Conservation (phyloP, 805 yeast genomes). For the Ogataea pini region DNA sequence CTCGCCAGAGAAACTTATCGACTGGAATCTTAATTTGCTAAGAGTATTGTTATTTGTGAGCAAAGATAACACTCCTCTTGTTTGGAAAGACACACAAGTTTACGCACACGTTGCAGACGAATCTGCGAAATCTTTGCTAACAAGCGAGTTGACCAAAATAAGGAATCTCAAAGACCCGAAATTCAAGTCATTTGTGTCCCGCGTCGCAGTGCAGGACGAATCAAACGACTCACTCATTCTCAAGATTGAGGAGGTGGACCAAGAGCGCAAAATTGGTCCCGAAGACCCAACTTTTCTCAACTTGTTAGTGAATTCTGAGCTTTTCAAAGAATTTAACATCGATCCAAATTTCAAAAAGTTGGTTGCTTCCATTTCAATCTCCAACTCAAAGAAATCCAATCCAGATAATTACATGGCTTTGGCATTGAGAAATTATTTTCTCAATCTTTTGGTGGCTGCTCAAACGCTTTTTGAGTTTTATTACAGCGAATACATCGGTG, state of each 20-base stretch:
- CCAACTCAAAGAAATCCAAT: slow-evolving; percentile 46
- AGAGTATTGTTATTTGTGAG: slow-evolving; percentile 47
- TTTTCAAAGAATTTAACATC: slow-evolving; percentile 51
- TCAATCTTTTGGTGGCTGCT: slow-evolving; percentile 56
- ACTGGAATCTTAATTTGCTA: slow-evolving; percentile 54
- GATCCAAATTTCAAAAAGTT: slow-evolving; percentile 45
- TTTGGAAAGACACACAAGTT: slow-evolving; percentile 16
- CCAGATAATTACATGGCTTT: slow-evolving; percentile 39
- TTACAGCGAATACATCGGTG: slow-evolving; percentile 30
- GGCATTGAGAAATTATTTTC: slow-evolving; percentile 49
- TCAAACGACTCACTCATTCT: neutral
- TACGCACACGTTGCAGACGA: slow-evolving; percentile 19
- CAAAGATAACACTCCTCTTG: slow-evolving; percentile 9
- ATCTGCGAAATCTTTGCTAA: slow-evolving; percentile 17
- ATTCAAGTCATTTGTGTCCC: slow-evolving; percentile 17
- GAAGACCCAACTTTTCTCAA: slow-evolving; percentile 34
- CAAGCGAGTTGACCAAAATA: slow-evolving; percentile 28
- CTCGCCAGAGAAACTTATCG: slow-evolving; percentile 44
- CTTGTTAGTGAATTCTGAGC: slow-evolving; percentile 41
- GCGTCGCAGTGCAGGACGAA: slow-evolving; percentile 10
- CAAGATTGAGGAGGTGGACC: slow-evolving; percentile 1
- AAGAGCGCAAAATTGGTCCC: slow-evolving; percentile 5
- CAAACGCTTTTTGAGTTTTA: slow-evolving; percentile 54
- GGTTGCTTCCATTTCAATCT: slow-evolving; percentile 51
- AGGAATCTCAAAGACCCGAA: slow-evolving; percentile 13